Conservation (phyloP, 2,329 filamentous ascomycete genomes). For the Talaromyces sp. region DNA sequence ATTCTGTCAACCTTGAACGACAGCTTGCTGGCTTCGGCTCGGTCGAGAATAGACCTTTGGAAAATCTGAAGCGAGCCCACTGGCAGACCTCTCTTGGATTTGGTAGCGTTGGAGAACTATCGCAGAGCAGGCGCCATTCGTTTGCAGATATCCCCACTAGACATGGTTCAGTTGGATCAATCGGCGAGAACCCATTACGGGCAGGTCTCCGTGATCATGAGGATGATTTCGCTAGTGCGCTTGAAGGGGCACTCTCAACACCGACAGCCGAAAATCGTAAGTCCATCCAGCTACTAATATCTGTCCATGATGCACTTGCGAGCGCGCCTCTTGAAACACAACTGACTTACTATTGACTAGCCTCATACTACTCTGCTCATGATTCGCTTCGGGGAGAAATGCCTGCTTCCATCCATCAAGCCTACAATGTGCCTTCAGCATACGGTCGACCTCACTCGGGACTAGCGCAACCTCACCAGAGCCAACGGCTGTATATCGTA, state of each 20-base stretch:
- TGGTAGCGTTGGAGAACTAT: conserved; percentile 42
- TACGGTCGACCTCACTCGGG: conserved; percentile 39
- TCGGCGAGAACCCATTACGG: conserved; percentile 31
- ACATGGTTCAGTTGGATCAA: conserved; percentile 42
- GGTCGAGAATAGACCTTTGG: conserved; percentile 43
- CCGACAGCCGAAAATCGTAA: conserved; percentile 43
- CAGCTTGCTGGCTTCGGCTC: conserved; percentile 37
- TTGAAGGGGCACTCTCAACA: conserved; percentile 35
- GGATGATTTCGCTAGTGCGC: conserved; percentile 35
- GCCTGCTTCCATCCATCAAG: conserved; percentile 37
- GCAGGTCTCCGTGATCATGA: conserved; percentile 34
- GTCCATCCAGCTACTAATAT: conserved; percentile 22
- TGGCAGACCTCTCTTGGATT: conserved; percentile 52
- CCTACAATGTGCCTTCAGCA: conserved; percentile 36
- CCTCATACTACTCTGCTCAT: conserved; percentile 42
- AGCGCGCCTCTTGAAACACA: not conserved
- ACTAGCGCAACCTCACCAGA: conserved; percentile 37
- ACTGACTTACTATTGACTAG: conserved; percentile 24
- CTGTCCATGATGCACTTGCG: too few relatives aligned
- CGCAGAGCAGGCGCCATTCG: conserved; percentile 51
- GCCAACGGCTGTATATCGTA: conserved; percentile 65
- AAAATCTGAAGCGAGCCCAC: conserved; percentile 46
- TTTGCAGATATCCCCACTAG: conserved; percentile 50
- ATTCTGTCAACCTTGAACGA: conserved; percentile 40
- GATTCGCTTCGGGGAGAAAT: conserved; percentile 36